Conservation (phyloP, 1,284 basidiomycete species). For the Phylloporus sp. region DNA sequence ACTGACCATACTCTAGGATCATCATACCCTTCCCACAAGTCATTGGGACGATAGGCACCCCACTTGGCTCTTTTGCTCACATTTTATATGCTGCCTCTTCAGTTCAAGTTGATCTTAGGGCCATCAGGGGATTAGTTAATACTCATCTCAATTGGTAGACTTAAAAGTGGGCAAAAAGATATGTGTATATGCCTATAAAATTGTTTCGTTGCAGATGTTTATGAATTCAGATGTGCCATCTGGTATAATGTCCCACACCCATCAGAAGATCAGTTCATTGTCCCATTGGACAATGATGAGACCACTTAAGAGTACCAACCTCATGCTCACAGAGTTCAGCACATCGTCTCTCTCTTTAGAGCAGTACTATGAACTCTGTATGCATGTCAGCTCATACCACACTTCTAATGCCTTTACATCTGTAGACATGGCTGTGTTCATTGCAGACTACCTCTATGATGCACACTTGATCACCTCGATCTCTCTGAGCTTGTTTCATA, state of each 20-base stretch:
- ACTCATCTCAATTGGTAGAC: no score
- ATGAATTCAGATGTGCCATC: slow-evolving; percentile 55
- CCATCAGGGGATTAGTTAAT: no score
- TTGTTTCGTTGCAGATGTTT: no score
- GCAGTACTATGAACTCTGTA: slow-evolving; percentile 96
- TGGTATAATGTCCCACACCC: slow-evolving; percentile 60
- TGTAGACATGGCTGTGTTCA: slow-evolving; percentile 95
- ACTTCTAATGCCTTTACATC: slow-evolving; percentile 5
- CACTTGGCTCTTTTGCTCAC: no score
- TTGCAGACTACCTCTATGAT: slow-evolving; percentile 94
- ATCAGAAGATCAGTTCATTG: neutral
- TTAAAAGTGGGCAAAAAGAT: no score
- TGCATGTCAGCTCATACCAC: slow-evolving; percentile 38
- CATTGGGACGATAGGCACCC: no score
- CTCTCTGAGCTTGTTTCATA: slow-evolving; percentile 98
- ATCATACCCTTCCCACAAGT: no score
- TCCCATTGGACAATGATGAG: slow-evolving; percentile 82
- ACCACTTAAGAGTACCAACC: slow-evolving; percentile 91
- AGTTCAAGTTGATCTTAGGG: no score
- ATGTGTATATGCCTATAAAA: no score
- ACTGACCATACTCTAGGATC: no score
- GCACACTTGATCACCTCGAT: slow-evolving; percentile 95
- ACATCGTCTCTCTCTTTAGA: slow-evolving; percentile 93
- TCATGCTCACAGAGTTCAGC: slow-evolving; percentile 93
- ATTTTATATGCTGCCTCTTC: no score